These are phyloP conservation scores for Corinectria fuckeliana DNA, from an alignment of 2,329 filamentous ascomycete species.

Conservation along the genomic window DNA sequence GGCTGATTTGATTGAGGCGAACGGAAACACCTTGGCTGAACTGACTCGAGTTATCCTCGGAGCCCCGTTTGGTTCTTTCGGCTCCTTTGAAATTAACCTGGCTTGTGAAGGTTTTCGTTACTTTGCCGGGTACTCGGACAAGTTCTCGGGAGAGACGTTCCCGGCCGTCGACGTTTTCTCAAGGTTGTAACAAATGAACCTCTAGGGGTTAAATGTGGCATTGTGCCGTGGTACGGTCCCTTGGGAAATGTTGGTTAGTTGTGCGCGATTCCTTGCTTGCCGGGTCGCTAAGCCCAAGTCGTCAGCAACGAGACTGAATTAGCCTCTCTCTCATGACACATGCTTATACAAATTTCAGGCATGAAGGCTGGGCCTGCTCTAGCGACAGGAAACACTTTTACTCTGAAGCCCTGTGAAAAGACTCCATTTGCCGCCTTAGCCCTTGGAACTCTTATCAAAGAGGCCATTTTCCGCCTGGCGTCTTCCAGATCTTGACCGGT, in stretches of 20 bases:
- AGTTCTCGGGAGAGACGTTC: conserved; percentile 34
- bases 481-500: conserved; percentile 47
- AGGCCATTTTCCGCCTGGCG: conserved; percentile 53
- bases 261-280: background rate
- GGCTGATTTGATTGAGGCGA: conserved; percentile 49
- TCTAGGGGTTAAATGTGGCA: conserved; percentile 40
- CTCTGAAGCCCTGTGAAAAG: conserved; percentile 54
- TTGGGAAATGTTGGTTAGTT: conserved; percentile 42
- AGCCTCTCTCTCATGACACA: background rate
- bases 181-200: conserved; percentile 35
- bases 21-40: conserved; percentile 44
- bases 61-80: conserved; percentile 51
- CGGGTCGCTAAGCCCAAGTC: background rate
- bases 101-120: conserved; percentile 46
- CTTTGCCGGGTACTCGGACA: conserved; percentile 34
- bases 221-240: conserved; percentile 48
- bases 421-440: conserved; percentile 43
- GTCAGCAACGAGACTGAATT: background rate
- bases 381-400: conserved; percentile 52
- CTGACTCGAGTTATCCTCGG: conserved; percentile 55
- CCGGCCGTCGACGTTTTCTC: conserved; percentile 30
- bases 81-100: conserved; percentile 49
- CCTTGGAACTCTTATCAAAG: conserved; percentile 44
- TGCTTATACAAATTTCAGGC: conserved; percentile 7
- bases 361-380: conserved; percentile 51